Percentiles rank a stretch among this genome's conserved stretches.
Conservation (phyloP, 768 basidiomycete genomes). For the Suillus tomentosus region DNA sequence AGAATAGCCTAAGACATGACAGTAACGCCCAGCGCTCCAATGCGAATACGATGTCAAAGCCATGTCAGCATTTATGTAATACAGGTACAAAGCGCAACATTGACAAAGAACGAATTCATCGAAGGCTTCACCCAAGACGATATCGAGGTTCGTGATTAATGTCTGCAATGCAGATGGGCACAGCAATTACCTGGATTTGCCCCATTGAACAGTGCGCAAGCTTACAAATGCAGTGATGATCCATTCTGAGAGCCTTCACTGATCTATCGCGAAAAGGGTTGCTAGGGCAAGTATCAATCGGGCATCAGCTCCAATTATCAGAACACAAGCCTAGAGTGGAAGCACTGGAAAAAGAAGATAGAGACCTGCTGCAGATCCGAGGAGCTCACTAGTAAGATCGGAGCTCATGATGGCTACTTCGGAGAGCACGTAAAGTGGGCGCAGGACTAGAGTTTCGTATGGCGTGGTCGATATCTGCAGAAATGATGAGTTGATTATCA, state of each 20-base stretch:
- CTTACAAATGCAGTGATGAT: conserved; percentile 66
- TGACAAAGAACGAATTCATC: conserved; percentile 67
- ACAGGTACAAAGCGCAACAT: conserved; percentile 68
- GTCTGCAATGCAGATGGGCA: conserved; percentile 80
- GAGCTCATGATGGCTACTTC: conserved; percentile 60
- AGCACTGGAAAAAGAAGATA: conserved; percentile 71
- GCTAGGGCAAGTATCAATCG: conserved; percentile 68
- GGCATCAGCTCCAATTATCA: conserved; percentile 70
- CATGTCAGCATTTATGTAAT: conserved; percentile 20
- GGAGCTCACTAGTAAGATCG: conserved; percentile 54
- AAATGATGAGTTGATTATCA: too few species aligned
- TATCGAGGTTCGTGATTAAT: conserved; percentile 67
- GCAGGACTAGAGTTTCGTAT: conserved; percentile 47
- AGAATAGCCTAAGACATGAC: conserved; percentile 93
- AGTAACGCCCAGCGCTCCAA: conserved; percentile 68
- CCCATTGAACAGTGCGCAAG: conserved; percentile 11
- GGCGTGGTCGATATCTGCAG: conserved; percentile 26
- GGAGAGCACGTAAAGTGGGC: conserved; percentile 64
- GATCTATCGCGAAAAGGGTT: conserved; percentile 70
- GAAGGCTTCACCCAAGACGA: conserved; percentile 76
- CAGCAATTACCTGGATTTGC: conserved; percentile 55
- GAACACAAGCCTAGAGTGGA: conserved; percentile 68
- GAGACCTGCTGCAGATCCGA: conserved; percentile 77
- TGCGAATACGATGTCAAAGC: conserved; percentile 39
- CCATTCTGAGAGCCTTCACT: conserved; percentile 64